Percentiles rank a stretch among this genome's conserved stretches.
Conservation (phyloP, 192 early-diverging fungal species). For the Haplosporangium gracile region DNA sequence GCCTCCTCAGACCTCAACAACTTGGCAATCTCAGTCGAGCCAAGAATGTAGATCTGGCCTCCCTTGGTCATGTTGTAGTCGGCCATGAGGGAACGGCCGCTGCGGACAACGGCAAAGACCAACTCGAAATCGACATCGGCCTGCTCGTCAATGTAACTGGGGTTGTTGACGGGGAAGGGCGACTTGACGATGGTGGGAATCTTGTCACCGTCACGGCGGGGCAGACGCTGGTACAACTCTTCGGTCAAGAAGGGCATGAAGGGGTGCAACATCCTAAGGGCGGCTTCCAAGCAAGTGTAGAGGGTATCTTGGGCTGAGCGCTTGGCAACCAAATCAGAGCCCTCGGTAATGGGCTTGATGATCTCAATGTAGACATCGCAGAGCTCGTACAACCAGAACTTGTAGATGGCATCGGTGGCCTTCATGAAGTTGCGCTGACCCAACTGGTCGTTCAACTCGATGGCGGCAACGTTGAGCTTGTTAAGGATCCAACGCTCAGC, state of each 20-base stretch:
- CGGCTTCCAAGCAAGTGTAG: slow-evolving; percentile 95
- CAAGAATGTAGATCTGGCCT: slow-evolving; percentile 63
- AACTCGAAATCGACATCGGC: slow-evolving; percentile 87
- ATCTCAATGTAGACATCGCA: slow-evolving; percentile 96
- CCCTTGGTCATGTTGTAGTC: slow-evolving; percentile 83
- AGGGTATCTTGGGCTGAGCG: slow-evolving; percentile 86
- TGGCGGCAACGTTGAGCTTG: slow-evolving; percentile 86
- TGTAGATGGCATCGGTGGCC: slow-evolving; percentile 88
- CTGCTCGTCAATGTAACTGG: slow-evolving; percentile 68
- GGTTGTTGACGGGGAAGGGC: slow-evolving; percentile 46
- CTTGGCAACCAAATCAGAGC: slow-evolving; percentile 69
- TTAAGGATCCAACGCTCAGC: slow-evolving; percentile 95
- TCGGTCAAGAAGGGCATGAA: slow-evolving; percentile 99
- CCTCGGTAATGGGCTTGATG: slow-evolving; percentile 88
- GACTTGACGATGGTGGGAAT: slow-evolving; percentile 79
- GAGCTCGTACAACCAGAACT: slow-evolving; percentile 97
- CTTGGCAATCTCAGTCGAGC: slow-evolving; percentile 47
- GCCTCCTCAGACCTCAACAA: slow-evolving; percentile 70
- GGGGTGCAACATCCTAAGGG: slow-evolving; percentile 93
- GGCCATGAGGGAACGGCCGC: slow-evolving; percentile 81
- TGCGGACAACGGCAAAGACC: slow-evolving; percentile 81
- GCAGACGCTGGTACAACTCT: slow-evolving; percentile 97
- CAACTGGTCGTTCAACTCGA: slow-evolving; percentile 82
- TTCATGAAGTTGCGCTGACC: slow-evolving; percentile 92
- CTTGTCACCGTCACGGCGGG: slow-evolving; percentile 79